phyloP scores from a whole-genome alignment of 192 early-diverging fungal species.

The Coemansia furcata region DNA sequence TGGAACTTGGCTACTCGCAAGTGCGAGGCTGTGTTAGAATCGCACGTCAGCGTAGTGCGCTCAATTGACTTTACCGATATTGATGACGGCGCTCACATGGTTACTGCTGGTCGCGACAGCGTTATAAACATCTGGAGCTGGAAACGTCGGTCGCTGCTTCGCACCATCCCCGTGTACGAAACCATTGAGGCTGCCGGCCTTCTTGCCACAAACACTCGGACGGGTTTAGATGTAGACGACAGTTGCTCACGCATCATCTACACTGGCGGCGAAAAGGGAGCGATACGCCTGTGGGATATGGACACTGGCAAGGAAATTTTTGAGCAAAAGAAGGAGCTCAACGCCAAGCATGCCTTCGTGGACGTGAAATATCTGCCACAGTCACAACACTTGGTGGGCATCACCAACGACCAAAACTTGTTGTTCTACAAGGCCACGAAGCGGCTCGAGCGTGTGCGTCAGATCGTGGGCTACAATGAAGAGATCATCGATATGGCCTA shows the following conservation, averaged over 20 bases:
- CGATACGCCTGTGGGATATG: conserved; percentile 86
- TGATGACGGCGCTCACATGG: conserved; percentile 63
- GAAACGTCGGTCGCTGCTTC: conserved; percentile 57
- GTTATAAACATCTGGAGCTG: conserved; percentile 91
- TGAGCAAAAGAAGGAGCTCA: conserved; percentile 65
- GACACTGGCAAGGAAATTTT: conserved; percentile 66
- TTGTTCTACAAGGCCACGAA: conserved; percentile 65
- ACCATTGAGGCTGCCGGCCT: conserved; percentile 83
- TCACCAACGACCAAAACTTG: conserved; percentile 93
- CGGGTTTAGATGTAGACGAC: conserved; percentile 42
- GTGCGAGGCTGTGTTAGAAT: conserved; percentile 73
- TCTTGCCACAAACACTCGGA: conserved; percentile 39
- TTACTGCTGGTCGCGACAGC: conserved; percentile 87
- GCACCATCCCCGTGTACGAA: conserved; percentile 89
- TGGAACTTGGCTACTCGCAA: conserved; percentile 83
- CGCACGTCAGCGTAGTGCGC: conserved; percentile 89
- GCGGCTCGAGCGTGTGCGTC: conserved; percentile 62
- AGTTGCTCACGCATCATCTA: conserved; percentile 60
- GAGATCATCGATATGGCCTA: conserved; percentile 88
- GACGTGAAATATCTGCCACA: conserved; percentile 63
- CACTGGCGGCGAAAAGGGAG: conserved; percentile 81
- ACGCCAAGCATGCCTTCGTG: conserved; percentile 74
- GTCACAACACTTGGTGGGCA: conserved; percentile 61
- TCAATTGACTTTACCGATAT: conserved; percentile 73
- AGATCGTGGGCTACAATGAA: conserved; percentile 95